Evolutionary conservation across 2,329 filamentous ascomycete genomes (phyloP), one percentile per base, ranked within the genome.

Genomic region (Aspergillus sp.): DNA sequence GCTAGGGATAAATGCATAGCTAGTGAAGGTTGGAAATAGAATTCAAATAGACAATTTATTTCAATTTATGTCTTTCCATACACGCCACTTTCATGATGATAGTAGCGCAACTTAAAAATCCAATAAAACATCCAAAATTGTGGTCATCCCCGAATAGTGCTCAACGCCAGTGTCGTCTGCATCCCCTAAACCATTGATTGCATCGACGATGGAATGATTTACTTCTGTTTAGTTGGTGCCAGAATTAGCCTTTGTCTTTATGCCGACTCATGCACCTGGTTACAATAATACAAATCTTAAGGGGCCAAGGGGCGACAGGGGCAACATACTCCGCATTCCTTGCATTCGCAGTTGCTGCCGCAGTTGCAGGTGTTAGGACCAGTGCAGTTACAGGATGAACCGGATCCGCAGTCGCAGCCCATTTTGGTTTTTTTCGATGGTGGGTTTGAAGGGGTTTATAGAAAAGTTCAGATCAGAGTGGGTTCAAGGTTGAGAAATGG

Each of bases 281-380:
- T 28, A 28, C 6, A 49, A 47, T 60, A 50, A 57, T 41, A 61
- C 58, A 66, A 56, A 50, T 57, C 46, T 54, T 41, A 45, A n/a
- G 17, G 23, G 8, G 11, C 30, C 17, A 43, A 54, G n/a, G 7
- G 34, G 34, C 34, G 34, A 6, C 25, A 28, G 41, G 45, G 47
- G 31, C 46, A 63, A 74, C 75, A 67, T 77, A 78, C 76, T 70
- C 74, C 74, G 66, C 76, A 78, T 69, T 71, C 69, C 70, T 75
- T 73, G 71, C 76, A 78, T 66, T 67, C 54, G 63, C 76, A 78
- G 62, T 64, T 68, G 59, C 69, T 68, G 49, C 68, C 68, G 62
- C 76, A 78, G 59, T 71, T 71, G 64, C 76, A 78, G 60, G 53
- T 66, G 50, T 71, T 66, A 22, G 71, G 60, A 57, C 75, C 76